Percentiles rank a stretch among this genome's conserved stretches.
Conservation (phyloP, 441 rosid species). For the Gossypium davidsonii region DNA sequence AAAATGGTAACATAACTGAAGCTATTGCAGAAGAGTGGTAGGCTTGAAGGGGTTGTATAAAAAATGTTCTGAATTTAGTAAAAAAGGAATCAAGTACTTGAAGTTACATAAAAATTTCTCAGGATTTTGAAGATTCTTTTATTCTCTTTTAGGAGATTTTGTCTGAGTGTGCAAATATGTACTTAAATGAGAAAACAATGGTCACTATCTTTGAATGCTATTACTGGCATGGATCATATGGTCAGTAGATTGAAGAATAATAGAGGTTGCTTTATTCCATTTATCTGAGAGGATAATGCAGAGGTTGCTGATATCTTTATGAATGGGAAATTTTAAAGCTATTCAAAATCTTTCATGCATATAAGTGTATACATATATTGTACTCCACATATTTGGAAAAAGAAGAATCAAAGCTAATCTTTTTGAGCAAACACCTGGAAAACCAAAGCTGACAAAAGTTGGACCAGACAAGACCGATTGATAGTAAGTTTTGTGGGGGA, state of each 20-base stretch:
- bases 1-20: neutral
- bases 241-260: neutral
- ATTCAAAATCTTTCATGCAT: slow-evolving; percentile 8
- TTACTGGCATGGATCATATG: neutral
- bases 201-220: neutral
- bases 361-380: neutral
- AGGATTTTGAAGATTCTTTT: neutral
- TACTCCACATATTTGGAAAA: neutral
- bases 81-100: neutral
- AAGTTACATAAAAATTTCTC: neutral
- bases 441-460: slow-evolving; percentile 19
- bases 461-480: slow-evolving; percentile 21
- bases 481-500: slow-evolving; percentile 12
- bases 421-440: slow-evolving; percentile 4
- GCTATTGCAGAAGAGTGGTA: neutral
- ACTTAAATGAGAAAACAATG: neutral
- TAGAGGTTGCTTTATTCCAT: neutral
- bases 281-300: neutral
- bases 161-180: neutral
- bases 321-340: neutral
- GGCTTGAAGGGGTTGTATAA: neutral
- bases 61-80: neutral
- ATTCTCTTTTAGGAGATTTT: neutral
- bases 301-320: neutral
- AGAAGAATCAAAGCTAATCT: slow-evolving; percentile 4